Base-by-base conservation (phyloP, 352 stramenopile genomes). In the Hyaloperonospora brassicae region DNA sequence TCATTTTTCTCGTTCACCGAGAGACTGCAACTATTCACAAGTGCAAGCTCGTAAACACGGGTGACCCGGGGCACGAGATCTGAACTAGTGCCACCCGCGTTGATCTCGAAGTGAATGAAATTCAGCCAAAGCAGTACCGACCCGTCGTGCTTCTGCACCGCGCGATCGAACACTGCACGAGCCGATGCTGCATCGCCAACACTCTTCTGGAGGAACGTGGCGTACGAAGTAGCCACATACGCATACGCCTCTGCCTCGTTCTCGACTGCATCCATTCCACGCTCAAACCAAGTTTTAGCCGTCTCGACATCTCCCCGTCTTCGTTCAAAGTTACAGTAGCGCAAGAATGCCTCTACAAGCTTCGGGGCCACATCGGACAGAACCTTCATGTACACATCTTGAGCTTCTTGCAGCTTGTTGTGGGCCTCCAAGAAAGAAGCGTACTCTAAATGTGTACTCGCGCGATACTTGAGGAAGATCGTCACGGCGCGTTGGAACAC, bases 1-100 rank as follows among this genome's bases (percentile, higher is more conserved):
- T 90, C 80, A 47, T 81, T 88, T 55, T 90, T 90, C 60, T 88
- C 80, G 35, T 86, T 65, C 57, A 76, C 79, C 27, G 55, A 68
- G 13, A 90, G 58, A 30, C 70, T 66, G 40, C 64, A 76, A 48
- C 53, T 73, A 41, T 87, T 76, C 12, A 72, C 56, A 1, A 90
- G 56, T 0, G 77, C 77, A 36, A 53, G 56, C 31, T 81, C 55
- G 42, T 72, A 90, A 11, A 88, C 47, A 21, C 53, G 50, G 25
- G 54, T 42, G n/a, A 87, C 72, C 11, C 68, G 62, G 30, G 59
- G 38, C 34, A 84, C 70, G 10, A 81, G 24, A 39, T 73, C 57
- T 44, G 68, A 25, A 27, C 41, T 58, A 9, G 50, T 55, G 8
- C 39, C 53, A 22, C 50, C 48, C 5, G 57, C 55, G 44, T 66